Evolutionary conservation across 164 flowering plant genomes (phyloP).

Genomic region (Macadamia integrifolia): DNA sequence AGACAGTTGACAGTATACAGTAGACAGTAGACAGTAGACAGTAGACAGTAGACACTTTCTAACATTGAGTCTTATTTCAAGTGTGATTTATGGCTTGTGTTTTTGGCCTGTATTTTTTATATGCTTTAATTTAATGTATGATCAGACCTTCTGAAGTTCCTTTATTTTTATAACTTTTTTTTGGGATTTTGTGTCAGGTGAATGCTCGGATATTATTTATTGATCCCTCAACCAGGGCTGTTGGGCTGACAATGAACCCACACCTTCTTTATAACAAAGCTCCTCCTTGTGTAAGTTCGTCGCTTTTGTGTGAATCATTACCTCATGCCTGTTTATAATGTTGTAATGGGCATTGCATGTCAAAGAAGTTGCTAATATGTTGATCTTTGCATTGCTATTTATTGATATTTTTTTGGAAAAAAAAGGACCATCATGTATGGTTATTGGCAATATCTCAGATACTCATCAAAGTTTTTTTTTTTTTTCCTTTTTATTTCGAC

Average conservation of each 20-base stretch:
- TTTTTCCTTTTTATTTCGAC: neutral
- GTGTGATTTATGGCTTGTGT: no score
- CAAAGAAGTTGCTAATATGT: neutral
- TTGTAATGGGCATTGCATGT: neutral
- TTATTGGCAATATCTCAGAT: neutral
- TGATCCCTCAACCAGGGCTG: conserved; percentile 91
- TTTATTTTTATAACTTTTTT: no score
- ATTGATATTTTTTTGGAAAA: neutral
- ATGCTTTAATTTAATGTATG: conserved; percentile 2
- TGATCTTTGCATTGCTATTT: neutral
- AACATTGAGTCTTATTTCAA: no score
- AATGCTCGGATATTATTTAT: conserved; percentile 87
- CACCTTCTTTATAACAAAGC: conserved; percentile 69
- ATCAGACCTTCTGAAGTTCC: neutral
- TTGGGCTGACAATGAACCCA: conserved; percentile 89
- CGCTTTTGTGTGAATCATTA: neutral
- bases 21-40: no score
- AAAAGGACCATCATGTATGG: neutral
- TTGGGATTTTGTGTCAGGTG: conserved; percentile 35
- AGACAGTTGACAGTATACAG: no score
- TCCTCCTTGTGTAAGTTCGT: conserved; percentile 69
- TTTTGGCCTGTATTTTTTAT: no score
- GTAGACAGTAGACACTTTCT: no score
- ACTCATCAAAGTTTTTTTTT: neutral
- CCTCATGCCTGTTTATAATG: neutral